Conservation (phyloP, 495 filamentous ascomycete genomes). For the Aspergillus biplanus region DNA sequence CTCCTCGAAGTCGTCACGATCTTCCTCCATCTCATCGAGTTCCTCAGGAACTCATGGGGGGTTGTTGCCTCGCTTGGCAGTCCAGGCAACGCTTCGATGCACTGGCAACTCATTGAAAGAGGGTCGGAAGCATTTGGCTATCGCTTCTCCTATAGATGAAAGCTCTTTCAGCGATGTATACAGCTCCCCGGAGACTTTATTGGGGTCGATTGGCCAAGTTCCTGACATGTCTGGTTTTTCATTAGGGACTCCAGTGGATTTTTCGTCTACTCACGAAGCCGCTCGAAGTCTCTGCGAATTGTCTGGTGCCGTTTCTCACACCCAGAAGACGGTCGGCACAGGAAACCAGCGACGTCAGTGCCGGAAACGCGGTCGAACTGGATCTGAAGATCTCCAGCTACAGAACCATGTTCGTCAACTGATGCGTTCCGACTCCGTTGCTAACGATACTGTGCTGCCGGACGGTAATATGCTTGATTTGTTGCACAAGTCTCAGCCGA, state of each 20-base stretch:
- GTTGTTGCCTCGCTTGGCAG: slow-evolving; percentile 67
- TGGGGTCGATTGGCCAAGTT: slow-evolving; percentile 53
- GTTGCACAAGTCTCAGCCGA: slow-evolving; percentile 36
- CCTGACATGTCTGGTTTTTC: slow-evolving; percentile 56
- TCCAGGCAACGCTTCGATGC: slow-evolving; percentile 81
- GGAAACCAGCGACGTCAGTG: slow-evolving; percentile 36
- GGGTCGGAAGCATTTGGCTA: slow-evolving; percentile 41
- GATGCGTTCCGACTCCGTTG: slow-evolving; percentile 38
- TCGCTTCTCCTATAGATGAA: slow-evolving; percentile 53
- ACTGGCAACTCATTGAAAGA: slow-evolving; percentile 60
- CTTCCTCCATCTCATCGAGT: slow-evolving; percentile 73
- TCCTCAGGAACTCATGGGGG: slow-evolving; percentile 69
- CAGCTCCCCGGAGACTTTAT: slow-evolving; percentile 65
- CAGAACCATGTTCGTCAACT: slow-evolving; percentile 75
- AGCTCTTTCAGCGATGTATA: slow-evolving; percentile 51
- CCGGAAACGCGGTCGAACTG: slow-evolving; percentile 71
- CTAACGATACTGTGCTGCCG: slow-evolving; percentile 38
- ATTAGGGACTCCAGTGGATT: slow-evolving; percentile 50
- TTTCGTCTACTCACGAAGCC: slow-evolving; percentile 55
- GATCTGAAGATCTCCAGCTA: slow-evolving; percentile 66
- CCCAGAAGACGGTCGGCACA: slow-evolving; percentile 12
- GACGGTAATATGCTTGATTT: slow-evolving; percentile 46
- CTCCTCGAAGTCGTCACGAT: slow-evolving; percentile 66
- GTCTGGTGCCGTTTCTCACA: slow-evolving; percentile 38
- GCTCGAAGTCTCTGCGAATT: slow-evolving; percentile 72